Percentiles rank a stretch among this genome's conserved stretches.
phyloP scores from a whole-genome alignment of 192 early-diverging fungal species.

The Backusella luteola region DNA sequence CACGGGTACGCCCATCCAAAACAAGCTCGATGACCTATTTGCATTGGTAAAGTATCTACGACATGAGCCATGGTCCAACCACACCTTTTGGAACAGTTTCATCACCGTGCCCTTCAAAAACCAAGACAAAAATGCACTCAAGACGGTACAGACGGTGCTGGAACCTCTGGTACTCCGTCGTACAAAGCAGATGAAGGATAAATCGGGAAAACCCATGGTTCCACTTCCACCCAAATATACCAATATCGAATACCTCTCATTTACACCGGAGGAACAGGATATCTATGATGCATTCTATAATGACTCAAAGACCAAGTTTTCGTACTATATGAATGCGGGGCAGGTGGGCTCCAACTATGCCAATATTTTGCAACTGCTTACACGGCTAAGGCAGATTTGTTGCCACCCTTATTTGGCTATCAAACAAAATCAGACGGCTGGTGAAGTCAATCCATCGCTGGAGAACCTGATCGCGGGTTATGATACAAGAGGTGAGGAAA shows the following conservation, averaged over 20 bases:
- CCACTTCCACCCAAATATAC: constrained; percentile 66
- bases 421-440: not conserved
- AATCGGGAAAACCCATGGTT: constrained; percentile 77
- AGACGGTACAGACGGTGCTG: constrained; percentile 63
- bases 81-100: constrained; percentile 73
- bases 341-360: constrained; percentile 69
- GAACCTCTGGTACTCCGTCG: constrained; percentile 78
- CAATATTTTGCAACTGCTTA: constrained; percentile 60
- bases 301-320: constrained; percentile 64
- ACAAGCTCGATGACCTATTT: constrained; percentile 81
- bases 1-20: constrained; percentile 89
- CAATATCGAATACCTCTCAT: constrained; percentile 60
- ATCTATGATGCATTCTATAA: constrained; percentile 68
- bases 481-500: not conserved
- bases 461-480: constrained; percentile 46
- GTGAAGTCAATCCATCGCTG: constrained; percentile 2
- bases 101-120: constrained; percentile 74
- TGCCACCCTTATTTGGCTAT: constrained; percentile 62
- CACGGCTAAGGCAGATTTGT: constrained; percentile 65
- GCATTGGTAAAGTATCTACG: constrained; percentile 82
- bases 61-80: constrained; percentile 52
- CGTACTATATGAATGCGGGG: constrained; percentile 56
- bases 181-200: constrained; percentile 77
- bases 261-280: constrained; percentile 63
- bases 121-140: constrained; percentile 45